Base-by-base conservation (phyloP, 2,329 filamentous ascomycete species). In the Colletotrichum shisoi region DNA sequence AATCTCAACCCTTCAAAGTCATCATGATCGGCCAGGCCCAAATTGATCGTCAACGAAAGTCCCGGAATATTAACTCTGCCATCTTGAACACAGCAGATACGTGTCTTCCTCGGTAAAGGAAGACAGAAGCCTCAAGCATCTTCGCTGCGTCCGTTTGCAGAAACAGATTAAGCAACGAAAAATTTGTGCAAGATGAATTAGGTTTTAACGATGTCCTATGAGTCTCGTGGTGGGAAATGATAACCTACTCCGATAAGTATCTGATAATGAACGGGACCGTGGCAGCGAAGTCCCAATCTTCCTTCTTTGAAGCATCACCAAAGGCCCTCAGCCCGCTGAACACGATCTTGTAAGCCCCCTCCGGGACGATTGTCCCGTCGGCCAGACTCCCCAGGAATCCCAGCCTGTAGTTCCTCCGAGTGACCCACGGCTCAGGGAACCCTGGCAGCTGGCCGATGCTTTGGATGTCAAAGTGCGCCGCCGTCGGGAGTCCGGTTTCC, bases 301-400 rank as follows among this genome's bases (percentile, higher is more conserved):
- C 59, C 3, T n/a, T n/a, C 37, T 54, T 56, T 6, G 34, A 51
- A 4, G 56, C 39, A 40, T 76, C 69, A 8, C 74, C 74, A 61
- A 73, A 74, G 2, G 73, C 52, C 46, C 66, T 72, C 51, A 75
- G 34, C 4, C 67, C 72, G 40, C 69, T 70, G 27, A 70, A 68
- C 5, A 72, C 62, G 44, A 76, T 53, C 54, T 42, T 51, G 48
- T 76, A 76, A 8, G 37, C n/a, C 2, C 74, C 74, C 59, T 71
- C 70, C 2, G 72, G 71, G 11, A 73, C 70, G 12, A 71, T 63
- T 0, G 57, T 67, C 1, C 73, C 72, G 45, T 75, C 72, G 1
- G 63, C 66, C 27, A 74, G 59, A 54, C 70, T 34, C 6, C 73
- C 73, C 24, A n/a, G 54, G 62, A 74, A 62, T 4, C 6, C 49